Percentiles rank a stretch among this genome's conserved stretches.
These are phyloP conservation scores for Serpula lacrymans DNA, from an alignment of 768 basidiomycete species.

Conservation along the genomic window DNA sequence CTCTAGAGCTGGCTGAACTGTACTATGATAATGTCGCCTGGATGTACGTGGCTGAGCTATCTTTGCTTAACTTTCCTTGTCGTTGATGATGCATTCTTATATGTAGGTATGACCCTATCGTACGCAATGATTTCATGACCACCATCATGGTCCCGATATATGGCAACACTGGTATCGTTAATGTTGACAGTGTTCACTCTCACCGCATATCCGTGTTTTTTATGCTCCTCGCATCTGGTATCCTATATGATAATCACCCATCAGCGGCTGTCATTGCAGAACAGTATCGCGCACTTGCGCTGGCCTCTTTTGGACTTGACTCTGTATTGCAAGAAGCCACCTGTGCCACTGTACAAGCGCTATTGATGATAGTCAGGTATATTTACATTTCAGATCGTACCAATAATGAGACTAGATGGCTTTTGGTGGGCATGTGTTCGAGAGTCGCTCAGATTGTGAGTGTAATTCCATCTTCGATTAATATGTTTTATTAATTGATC, in stretches of 20 bases:
- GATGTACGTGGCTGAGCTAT: conserved; percentile 39
- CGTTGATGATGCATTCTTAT: neutral
- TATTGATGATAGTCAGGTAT: conserved; percentile 43
- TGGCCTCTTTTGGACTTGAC: conserved; percentile 45
- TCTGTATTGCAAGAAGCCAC: conserved; percentile 43
- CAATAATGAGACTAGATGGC: conserved; percentile 45
- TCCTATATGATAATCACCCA: conserved; percentile 39
- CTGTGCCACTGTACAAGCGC: conserved; percentile 43
- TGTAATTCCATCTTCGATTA: conserved; percentile 2
- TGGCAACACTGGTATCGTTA: conserved; percentile 25
- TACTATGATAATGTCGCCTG: conserved; percentile 45
- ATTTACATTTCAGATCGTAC: conserved; percentile 40
- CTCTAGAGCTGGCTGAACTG: conserved; percentile 36
- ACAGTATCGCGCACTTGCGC: conserved; percentile 44
- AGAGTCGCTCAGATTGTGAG: conserved; percentile 44
- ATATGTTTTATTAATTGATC: conserved; percentile 4
- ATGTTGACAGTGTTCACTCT: conserved; percentile 36
- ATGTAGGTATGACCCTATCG: conserved; percentile 44
- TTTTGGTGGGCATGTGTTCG: conserved; percentile 42
- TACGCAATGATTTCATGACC: conserved; percentile 37
- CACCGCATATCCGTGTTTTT: conserved; percentile 53
- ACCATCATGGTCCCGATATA: conserved; percentile 44
- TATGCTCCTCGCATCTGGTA: conserved; percentile 45
- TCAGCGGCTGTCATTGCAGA: conserved; percentile 30
- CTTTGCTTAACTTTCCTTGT: neutral